A percentile compares a stretch with the other conserved stretches of the same genome.
Evolutionary conservation across 306 rosid species (phyloP).

Genomic region (Vicia villosa): DNA sequence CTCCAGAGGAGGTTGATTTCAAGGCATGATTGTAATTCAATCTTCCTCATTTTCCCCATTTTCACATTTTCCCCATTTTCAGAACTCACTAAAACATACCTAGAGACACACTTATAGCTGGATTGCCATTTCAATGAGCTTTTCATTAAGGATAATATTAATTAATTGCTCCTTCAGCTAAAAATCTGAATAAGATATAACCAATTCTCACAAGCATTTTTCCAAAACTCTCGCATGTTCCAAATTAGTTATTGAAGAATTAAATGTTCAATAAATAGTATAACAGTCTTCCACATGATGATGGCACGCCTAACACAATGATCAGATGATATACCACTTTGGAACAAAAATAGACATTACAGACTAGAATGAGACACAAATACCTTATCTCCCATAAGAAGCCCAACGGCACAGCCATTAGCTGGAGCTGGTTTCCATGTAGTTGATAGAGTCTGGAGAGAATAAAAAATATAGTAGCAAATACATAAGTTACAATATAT

Average conservation of each 20-base stretch:
- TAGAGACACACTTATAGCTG: background rate
- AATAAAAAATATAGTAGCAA: conserved; percentile 34
- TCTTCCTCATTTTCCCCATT: conserved; percentile 17
- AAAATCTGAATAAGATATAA: conserved; percentile 2
- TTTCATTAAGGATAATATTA: conserved; percentile 2
- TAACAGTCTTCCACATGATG: conserved; percentile 18
- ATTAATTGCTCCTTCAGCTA: conserved; percentile 17
- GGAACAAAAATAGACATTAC: conserved; percentile 13
- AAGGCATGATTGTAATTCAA: background rate
- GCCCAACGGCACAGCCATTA: conserved; percentile 70
- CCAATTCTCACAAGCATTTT: conserved; percentile 9
- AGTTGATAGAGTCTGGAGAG: conserved; percentile 69
- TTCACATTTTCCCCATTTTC: background rate
- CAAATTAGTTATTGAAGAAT: conserved; percentile 20
- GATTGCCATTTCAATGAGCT: conserved; percentile 28
- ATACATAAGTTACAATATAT: background rate
- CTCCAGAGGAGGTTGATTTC: background rate
- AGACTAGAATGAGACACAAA: conserved; percentile 28
- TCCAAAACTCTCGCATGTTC: background rate
- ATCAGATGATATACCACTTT: conserved; percentile 17
- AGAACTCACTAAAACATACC: conserved; percentile 10
- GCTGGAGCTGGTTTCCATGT: conserved; percentile 66
- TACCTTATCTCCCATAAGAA: conserved; percentile 84
- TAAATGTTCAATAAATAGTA: conserved; percentile 21
- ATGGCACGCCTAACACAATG: conserved; percentile 14